Evolutionary conservation across 2,329 filamentous ascomycete species (phyloP).

Genomic region (Venturia oleaginea): DNA sequence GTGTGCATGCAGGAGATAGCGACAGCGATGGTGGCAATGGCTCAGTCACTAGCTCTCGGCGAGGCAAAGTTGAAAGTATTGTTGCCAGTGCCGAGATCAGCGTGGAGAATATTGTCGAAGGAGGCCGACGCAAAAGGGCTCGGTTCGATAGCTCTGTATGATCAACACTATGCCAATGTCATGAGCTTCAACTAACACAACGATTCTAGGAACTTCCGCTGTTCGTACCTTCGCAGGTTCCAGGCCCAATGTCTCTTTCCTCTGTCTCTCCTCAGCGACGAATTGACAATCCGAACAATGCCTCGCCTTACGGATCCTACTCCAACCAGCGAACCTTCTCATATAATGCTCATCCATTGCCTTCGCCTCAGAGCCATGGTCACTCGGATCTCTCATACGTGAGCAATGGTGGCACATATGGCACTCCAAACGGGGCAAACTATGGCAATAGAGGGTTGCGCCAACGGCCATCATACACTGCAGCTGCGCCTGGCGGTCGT

Average conservation of each 20-base stretch:
- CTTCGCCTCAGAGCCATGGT: constrained; percentile 71
- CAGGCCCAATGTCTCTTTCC: constrained; percentile 90
- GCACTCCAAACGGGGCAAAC: constrained; percentile 11
- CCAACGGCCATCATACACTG: constrained; percentile 6
- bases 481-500: constrained; percentile 1
- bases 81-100: constrained; percentile 95
- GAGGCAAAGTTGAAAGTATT: constrained; percentile 64
- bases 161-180: constrained; percentile 18
- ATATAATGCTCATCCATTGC: constrained; percentile 60
- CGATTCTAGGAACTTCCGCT: constrained; percentile 74
- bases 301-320: constrained; percentile 60
- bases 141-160: constrained; percentile 97
- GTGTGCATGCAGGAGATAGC: constrained; percentile 47
- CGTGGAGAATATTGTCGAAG: constrained; percentile 95
- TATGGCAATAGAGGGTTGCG: constrained; percentile 11
- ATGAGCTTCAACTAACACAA: neutral
- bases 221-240: constrained; percentile 90
- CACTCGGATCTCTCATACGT: constrained; percentile 24
- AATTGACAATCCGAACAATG: constrained; percentile 60
- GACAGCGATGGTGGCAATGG: constrained; percentile 76
- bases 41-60: constrained; percentile 61
- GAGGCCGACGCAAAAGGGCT: constrained; percentile 85
- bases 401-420: constrained; percentile 20
- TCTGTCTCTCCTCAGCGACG: constrained; percentile 88
- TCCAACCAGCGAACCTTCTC: constrained; percentile 71